Evolutionary conservation across 306 rosid genomes (phyloP).

Genomic region (Urtica urens): DNA sequence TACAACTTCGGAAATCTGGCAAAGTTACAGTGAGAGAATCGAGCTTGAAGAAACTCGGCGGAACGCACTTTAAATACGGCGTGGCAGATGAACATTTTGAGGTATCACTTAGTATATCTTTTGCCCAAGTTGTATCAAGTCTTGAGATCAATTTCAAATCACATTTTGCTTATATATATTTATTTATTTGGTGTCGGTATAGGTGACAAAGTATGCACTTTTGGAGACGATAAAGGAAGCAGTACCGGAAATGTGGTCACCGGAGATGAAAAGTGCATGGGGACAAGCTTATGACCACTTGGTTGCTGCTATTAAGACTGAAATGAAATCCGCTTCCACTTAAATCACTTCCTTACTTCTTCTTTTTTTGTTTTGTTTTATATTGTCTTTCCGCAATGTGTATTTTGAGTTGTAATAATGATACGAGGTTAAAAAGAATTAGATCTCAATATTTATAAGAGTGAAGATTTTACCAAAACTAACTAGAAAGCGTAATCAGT

Average conservation of each 20-base stretch:
- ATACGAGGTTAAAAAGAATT: too few species aligned
- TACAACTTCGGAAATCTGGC: conserved; percentile 69
- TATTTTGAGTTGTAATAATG: too few species aligned
- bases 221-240: conserved; percentile 65
- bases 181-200: too few species aligned
- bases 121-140: too few species aligned
- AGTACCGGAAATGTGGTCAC: conserved; percentile 68
- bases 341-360: too few species aligned
- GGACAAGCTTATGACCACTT: conserved; percentile 70
- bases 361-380: too few species aligned
- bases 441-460: too few species aligned
- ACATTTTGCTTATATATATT: too few species aligned
- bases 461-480: too few species aligned
- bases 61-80: conserved; percentile 45
- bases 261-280: conserved; percentile 71
- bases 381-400: too few species aligned
- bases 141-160: too few species aligned
- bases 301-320: conserved; percentile 62
- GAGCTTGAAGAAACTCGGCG: conserved; percentile 51
- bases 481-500: too few species aligned
- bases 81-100: conserved; percentile 60
- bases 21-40: conserved; percentile 60
- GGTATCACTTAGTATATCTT: conserved; percentile 31
- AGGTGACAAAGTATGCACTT: conserved; percentile 67
- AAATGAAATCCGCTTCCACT: conserved; percentile 40